These are phyloP conservation scores for Ceratocystis ficicola DNA, from an alignment of 2,329 filamentous ascomycete species.

Conservation along the genomic window DNA sequence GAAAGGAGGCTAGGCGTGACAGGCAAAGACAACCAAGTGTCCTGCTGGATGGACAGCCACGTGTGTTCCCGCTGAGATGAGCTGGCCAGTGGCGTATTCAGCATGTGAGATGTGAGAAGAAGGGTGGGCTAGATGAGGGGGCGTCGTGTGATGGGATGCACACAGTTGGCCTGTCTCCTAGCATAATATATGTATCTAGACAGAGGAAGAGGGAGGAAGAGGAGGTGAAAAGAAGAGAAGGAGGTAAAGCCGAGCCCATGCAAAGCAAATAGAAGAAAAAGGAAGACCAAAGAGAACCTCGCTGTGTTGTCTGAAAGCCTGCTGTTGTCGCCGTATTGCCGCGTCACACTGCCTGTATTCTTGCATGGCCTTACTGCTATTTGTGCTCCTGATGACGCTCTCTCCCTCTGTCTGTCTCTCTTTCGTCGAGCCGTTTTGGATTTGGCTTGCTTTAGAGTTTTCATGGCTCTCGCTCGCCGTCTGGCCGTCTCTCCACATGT, in stretches of 20 bases:
- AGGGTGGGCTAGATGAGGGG: not conserved
- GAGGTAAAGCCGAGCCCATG: not conserved
- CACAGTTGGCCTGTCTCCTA: not conserved
- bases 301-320: slow-evolving; percentile 6
- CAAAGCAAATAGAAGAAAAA: not conserved
- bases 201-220: not conserved
- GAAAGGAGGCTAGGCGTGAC: too few relatives aligned
- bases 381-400: slow-evolving; percentile 10
- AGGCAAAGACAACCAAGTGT: too few relatives aligned
- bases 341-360: slow-evolving; percentile 2
- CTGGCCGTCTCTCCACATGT: too few relatives aligned
- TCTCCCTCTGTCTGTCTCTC: not conserved
- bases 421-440: too few relatives aligned
- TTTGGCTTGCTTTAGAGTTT: not conserved
- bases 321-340: not conserved
- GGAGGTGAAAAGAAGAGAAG: not conserved
- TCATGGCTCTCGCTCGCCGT: not conserved
- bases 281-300: not conserved
- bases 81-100: not conserved
- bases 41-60: not conserved
- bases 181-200: slow-evolving; percentile 5
- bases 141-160: slow-evolving; percentile 7
- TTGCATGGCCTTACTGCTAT: not conserved
- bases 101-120: not conserved
- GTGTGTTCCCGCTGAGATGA: slow-evolving; percentile 7